A percentile compares a stretch with the other conserved stretches of the same genome.
Evolutionary conservation across 495 filamentous ascomycete genomes (phyloP).

Genomic region (Lichenothelia convexa): DNA sequence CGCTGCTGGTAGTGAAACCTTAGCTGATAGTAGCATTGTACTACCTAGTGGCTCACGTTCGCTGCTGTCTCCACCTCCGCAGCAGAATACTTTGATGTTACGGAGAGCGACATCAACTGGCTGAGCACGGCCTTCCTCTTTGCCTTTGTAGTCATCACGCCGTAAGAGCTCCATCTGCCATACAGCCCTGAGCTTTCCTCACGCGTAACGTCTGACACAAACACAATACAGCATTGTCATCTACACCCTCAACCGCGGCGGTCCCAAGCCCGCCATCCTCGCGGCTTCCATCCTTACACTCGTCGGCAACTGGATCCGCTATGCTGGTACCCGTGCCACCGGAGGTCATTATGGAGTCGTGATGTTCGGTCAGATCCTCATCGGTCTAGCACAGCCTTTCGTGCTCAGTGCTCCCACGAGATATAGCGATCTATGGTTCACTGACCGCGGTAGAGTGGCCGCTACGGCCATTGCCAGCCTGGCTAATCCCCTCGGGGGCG

Average conservation of each 20-base stretch:
- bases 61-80: constrained; percentile 64
- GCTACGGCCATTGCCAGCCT: constrained; percentile 75
- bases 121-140: constrained; percentile 74
- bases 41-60: constrained; percentile 72
- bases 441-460: constrained; percentile 59
- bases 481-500: constrained; percentile 77
- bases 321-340: constrained; percentile 49
- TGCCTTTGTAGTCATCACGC: constrained; percentile 55
- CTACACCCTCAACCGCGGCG: constrained; percentile 59
- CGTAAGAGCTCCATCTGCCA: constrained; percentile 27
- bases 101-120: constrained; percentile 77
- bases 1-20: too few relatives aligned
- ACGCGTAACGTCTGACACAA: not conserved
- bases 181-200: not conserved
- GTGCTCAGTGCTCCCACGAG: constrained; percentile 76
- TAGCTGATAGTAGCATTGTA: not conserved
- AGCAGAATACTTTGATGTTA: constrained; percentile 55
- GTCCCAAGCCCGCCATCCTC: constrained; percentile 63
- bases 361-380: constrained; percentile 90
- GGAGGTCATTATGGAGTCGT: constrained; percentile 52
- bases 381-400: constrained; percentile 80
- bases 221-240: constrained; percentile 38
- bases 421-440: constrained; percentile 93
- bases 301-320: constrained; percentile 83
- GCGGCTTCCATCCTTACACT: constrained; percentile 52